phyloP scores from a whole-genome alignment of 2,329 filamentous ascomycete genomes.

The Chrysosporium queenslandicum region DNA sequence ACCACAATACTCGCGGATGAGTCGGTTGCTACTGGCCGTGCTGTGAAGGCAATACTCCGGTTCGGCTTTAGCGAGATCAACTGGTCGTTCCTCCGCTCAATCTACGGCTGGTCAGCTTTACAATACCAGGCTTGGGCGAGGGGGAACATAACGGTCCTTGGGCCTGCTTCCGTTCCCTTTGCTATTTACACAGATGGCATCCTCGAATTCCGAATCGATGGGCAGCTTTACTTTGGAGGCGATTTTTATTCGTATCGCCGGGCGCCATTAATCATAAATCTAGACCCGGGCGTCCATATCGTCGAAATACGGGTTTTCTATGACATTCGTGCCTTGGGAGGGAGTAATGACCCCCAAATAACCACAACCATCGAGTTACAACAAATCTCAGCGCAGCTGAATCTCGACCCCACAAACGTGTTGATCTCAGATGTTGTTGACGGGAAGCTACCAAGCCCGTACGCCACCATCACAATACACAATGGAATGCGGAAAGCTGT shows the following conservation, averaged over 20 bases:
- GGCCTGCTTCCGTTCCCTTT: conserved; percentile 26
- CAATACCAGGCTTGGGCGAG: conserved; percentile 52
- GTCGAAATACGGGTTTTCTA: conserved; percentile 46
- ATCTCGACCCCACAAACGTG: conserved; percentile 27
- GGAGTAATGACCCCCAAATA: conserved; percentile 39
- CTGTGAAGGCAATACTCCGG: conserved; percentile 33
- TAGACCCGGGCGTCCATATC: conserved; percentile 42
- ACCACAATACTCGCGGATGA: conserved; percentile 30
- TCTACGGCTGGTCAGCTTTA: conserved; percentile 51
- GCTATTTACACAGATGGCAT: conserved; percentile 41
- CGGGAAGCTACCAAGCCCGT: conserved; percentile 38
- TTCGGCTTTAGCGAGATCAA: conserved; percentile 44
- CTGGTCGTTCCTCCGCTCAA: conserved; percentile 43
- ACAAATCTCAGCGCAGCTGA: conserved; percentile 22
- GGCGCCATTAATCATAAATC: conserved; percentile 42
- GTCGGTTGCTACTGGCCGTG: conserved; percentile 19
- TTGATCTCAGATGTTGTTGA: conserved; percentile 45
- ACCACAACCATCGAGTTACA: conserved; percentile 33
- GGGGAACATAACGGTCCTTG: conserved; percentile 38
- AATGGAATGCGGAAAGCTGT: conserved; percentile 32
- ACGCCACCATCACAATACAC: conserved; percentile 42
- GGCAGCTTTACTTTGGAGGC: conserved; percentile 45
- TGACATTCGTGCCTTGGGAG: conserved; percentile 50
- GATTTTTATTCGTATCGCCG: conserved; percentile 46
- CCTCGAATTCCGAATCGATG: conserved; percentile 46